These are phyloP conservation scores for Solanum medicagineum DNA, from an alignment of 257 asterid species.

Conservation along the genomic window DNA sequence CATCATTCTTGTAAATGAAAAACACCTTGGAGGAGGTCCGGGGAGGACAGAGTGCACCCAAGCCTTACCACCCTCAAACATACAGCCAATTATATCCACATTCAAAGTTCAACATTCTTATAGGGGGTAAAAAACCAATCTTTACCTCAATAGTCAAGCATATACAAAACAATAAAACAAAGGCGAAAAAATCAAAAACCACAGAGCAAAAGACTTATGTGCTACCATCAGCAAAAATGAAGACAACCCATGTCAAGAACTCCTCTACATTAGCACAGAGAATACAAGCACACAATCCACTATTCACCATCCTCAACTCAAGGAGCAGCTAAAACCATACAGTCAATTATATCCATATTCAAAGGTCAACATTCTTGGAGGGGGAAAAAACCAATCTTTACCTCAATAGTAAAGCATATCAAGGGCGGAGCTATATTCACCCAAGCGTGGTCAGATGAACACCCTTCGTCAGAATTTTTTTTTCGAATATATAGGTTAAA, in stretches of 20 bases:
- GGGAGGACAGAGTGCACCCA: background rate
- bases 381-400: background rate
- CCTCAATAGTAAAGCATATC: background rate
- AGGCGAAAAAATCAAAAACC: background rate
- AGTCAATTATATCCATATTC: background rate
- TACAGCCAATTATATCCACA: background rate
- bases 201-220: constrained; percentile 37
- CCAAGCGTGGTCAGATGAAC: too few species aligned
- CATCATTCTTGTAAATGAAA: background rate
- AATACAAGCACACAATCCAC: background rate
- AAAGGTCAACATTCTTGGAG: background rate
- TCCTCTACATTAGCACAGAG: background rate
- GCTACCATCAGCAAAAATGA: constrained; percentile 77
- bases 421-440: too few species aligned
- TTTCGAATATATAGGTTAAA: too few species aligned
- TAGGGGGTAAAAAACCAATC: background rate
- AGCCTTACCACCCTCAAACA: background rate
- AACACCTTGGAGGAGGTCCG: background rate
- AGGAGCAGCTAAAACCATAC: background rate
- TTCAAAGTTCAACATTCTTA: background rate
- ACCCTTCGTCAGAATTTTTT: too few species aligned
- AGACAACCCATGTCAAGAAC: constrained; percentile 75
- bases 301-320: background rate
- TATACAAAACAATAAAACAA: background rate
- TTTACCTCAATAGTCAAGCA: background rate